Conservation (phyloP, 1,284 basidiomycete genomes). For the Leccinum angustisporum region DNA sequence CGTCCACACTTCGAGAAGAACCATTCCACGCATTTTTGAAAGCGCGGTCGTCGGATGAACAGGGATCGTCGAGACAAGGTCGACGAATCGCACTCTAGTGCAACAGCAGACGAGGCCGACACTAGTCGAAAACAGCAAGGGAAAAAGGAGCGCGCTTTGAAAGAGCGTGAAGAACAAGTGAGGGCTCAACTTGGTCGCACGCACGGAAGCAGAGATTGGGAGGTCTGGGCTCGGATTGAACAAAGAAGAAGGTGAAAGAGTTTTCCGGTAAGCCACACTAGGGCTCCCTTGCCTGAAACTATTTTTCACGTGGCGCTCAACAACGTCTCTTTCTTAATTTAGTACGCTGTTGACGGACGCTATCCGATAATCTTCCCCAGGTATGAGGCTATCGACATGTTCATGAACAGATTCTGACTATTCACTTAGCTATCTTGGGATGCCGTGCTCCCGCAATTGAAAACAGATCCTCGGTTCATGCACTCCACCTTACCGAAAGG, state of each 20-base stretch:
- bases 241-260: slow-evolving; percentile 79
- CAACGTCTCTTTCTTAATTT: slow-evolving; percentile 20
- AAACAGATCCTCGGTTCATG: slow-evolving; percentile 76
- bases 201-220: slow-evolving; percentile 60
- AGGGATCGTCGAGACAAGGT: slow-evolving; percentile 6
- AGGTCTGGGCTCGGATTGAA: slow-evolving; percentile 67
- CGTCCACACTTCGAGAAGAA: slow-evolving; percentile 86
- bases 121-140: slow-evolving; percentile 45
- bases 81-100: slow-evolving; percentile 5
- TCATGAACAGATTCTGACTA: slow-evolving; percentile 39
- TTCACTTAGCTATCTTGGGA: slow-evolving; percentile 65
- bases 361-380: slow-evolving; percentile 75
- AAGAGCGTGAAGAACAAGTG: slow-evolving; percentile 81
- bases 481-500: slow-evolving; percentile 63
- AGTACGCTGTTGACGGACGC: slow-evolving; percentile 85
- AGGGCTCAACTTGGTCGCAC: slow-evolving; percentile 66
- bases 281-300: slow-evolving; percentile 17
- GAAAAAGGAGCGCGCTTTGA: slow-evolving; percentile 74
- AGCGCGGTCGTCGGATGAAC: slow-evolving; percentile 34
- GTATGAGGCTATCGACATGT: slow-evolving; percentile 49
- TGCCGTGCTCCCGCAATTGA: slow-evolving; percentile 59
- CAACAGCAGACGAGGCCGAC: slow-evolving; percentile 28
- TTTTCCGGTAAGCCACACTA: slow-evolving; percentile 69
- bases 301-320: slow-evolving; percentile 44
- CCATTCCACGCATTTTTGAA: slow-evolving; percentile 80